Percentiles rank a stretch among this genome's conserved stretches.
phyloP scores from a whole-genome alignment of 2,329 filamentous ascomycete species.

The Teratosphaeria pseudoeucalypti region DNA sequence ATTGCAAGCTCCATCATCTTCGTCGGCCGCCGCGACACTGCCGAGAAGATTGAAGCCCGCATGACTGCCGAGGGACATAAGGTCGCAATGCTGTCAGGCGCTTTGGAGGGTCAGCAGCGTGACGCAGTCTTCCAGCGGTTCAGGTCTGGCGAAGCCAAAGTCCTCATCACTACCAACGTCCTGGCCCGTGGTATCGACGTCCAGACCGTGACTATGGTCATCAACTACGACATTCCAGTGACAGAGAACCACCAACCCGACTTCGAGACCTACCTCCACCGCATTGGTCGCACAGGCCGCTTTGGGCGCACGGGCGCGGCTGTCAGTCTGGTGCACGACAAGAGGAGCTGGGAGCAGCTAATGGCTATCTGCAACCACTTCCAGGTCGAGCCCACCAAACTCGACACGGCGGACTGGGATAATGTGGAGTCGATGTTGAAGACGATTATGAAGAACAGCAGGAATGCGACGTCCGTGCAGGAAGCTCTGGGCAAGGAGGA shows the following conservation, averaged over 20 bases:
- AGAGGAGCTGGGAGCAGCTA: conserved; percentile 68
- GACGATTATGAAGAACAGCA: conserved; percentile 58
- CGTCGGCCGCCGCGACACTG: conserved; percentile 85
- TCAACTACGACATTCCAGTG: conserved; percentile 69
- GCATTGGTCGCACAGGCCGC: conserved; percentile 91
- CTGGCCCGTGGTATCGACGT: conserved; percentile 92
- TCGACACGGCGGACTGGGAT: conserved; percentile 86
- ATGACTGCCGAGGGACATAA: conserved; percentile 87
- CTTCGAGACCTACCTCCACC: conserved; percentile 91
- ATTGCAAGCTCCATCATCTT: conserved; percentile 98
- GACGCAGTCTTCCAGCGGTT: conserved; percentile 80
- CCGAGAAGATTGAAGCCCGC: conserved; percentile 69
- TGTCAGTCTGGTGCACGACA: conserved; percentile 87
- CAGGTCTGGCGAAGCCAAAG: conserved; percentile 77
- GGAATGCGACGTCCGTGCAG: conserved; percentile 12
- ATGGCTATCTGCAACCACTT: conserved; percentile 72
- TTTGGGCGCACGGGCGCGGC: conserved; percentile 95
- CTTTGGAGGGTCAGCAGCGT: conserved; percentile 71
- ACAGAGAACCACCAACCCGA: conserved; percentile 49
- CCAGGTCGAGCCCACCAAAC: conserved; percentile 65
- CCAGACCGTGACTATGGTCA: conserved; percentile 87
- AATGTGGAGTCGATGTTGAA: conserved; percentile 74
- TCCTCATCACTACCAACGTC: conserved; percentile 95
- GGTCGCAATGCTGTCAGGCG: conserved; percentile 81
- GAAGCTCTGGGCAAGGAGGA: conserved; percentile 2